Base-by-base conservation (phyloP, 2,329 filamentous ascomycete species). In the Lomentospora prolificans region DNA sequence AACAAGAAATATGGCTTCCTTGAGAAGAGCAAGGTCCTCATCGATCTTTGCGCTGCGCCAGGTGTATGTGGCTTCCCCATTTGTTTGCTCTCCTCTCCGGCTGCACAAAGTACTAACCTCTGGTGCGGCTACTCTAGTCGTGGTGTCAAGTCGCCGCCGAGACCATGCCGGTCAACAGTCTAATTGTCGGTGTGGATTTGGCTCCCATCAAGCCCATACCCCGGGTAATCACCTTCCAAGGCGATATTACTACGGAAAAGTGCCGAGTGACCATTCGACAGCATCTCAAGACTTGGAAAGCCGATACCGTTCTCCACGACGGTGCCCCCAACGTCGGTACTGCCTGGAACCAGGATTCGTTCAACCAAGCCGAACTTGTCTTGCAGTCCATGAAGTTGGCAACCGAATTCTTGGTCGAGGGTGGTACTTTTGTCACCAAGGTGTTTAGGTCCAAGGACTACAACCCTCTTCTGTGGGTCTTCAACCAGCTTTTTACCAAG, bases 1-100 rank as follows among this genome's bases (percentile, higher is more conserved):
- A 99, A 99, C 76, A 96, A 97, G 75, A 97, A 96, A 70, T 99
- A 95, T 86, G 89, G 90, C 63, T 99, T 99, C 72, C 77, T 99
- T 63, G 90, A 97, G 72, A 92, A 95, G 78, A 95, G 90, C 73
- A 95, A 89, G 76, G 94, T 97, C 65, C 77, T 96, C 59, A 79
- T 99, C 69, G 95, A 99, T 85, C 87, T 99, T 68, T 99, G 94
- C 75, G 94, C 94, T 61, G 94, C 94, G 19, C 94, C 94, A 30
- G 94, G 94, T 71, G 86, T 89, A 77, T 68, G 84, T 55, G 19
- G 24, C 5, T 30, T 22, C 10, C 12, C 25, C 50, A 77, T 30
- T 24, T 53, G 5, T 24, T 6, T 22, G 6, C n/a, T 31, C 22
- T 33, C 24, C 10, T 50, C 4, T 27, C 8, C 30, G 3, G 3